Percentiles rank a stretch among this genome's conserved stretches.
These are phyloP conservation scores for Pseudogymnoascus sp. DNA, from an alignment of 2,329 filamentous ascomycete species.

Conservation along the genomic window DNA sequence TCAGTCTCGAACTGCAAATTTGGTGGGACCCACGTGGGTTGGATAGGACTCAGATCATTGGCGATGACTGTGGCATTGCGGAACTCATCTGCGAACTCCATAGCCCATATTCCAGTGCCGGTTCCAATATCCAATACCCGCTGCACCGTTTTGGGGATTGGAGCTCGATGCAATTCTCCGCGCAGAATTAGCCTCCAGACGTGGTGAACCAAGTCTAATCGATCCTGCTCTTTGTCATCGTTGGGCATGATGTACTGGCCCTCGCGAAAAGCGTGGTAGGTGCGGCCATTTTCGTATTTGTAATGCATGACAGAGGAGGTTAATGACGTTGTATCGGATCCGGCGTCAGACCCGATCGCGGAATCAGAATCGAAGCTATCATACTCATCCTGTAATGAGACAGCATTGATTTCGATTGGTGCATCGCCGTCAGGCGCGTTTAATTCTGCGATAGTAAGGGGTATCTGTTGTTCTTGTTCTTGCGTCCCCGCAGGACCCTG, in stretches of 20 bases:
- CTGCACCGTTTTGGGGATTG: slow-evolving; percentile 12
- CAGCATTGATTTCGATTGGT: not conserved
- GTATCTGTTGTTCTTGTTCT: not conserved
- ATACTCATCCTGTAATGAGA: not conserved
- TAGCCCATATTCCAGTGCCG: slow-evolving; percentile 16
- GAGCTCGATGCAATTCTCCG: slow-evolving; percentile 9
- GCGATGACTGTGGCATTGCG: slow-evolving; percentile 14
- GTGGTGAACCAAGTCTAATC: slow-evolving; percentile 16
- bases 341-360: slow-evolving; percentile 6
- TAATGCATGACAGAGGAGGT: slow-evolving; percentile 38
- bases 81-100: slow-evolving; percentile 15
- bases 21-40: slow-evolving; percentile 18
- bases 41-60: slow-evolving; percentile 14
- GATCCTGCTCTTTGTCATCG: slow-evolving; percentile 14
- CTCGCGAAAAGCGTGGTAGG: slow-evolving; percentile 33
- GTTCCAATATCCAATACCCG: slow-evolving; percentile 15
- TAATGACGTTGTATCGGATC: slow-evolving; percentile 25
- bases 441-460: not conserved
- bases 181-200: not conserved
- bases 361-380: not conserved
- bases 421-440: not conserved
- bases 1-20: slow-evolving; percentile 25
- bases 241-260: slow-evolving; percentile 13
- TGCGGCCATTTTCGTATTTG: slow-evolving; percentile 38
- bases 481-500: not conserved